Conservation (phyloP, 306 rosid species). For the apple (Malus domestica) region ASM211411v1 NC_041797.1:21075001-21075500, state of each 20-base stretch:
- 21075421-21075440: neutral
- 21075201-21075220: neutral
- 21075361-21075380: neutral
- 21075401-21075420: neutral
- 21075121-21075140: neutral
- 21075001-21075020: neutral
- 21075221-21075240: neutral
- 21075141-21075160: neutral
- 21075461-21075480: constrained; percentile 5
- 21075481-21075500: constrained; percentile 26
- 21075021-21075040: neutral
- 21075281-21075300: neutral
- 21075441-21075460: neutral
- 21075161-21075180: neutral
- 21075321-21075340: neutral
- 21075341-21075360: neutral
- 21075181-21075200: neutral
- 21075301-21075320: neutral
- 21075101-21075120: neutral
- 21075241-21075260: neutral
- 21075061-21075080: neutral
- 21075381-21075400: neutral
- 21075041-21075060: neutral
- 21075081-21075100: neutral
- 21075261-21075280: neutral